Conservation (phyloP, 306 rosid genomes). For the Glycine soja region DNA sequence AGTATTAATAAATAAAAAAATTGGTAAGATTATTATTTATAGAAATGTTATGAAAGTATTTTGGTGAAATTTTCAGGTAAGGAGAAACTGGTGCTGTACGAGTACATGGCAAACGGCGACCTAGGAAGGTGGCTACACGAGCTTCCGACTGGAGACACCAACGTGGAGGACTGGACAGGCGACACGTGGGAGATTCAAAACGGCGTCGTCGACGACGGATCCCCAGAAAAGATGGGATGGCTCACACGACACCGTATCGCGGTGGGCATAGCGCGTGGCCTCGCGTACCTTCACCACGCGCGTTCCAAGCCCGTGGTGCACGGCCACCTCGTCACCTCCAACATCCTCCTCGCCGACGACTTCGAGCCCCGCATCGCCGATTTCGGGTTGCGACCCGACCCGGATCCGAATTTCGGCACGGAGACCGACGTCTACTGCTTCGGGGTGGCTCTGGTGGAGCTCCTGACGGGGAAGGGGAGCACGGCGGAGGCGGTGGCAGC, state of each 20-base stretch:
- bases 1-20: too few species aligned
- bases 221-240: conserved; percentile 75
- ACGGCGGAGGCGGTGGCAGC: conserved; percentile 67
- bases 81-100: conserved; percentile 78
- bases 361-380: conserved; percentile 78
- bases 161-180: conserved; percentile 83
- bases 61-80: conserved; percentile 54
- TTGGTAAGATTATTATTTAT: too few species aligned
- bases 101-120: conserved; percentile 89
- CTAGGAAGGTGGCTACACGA: conserved; percentile 88
- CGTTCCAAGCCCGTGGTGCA: conserved; percentile 77
- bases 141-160: conserved; percentile 84
- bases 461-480: conserved; percentile 67
- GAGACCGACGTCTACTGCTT: conserved; percentile 81
- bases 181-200: conserved; percentile 86
- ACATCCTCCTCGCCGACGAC: conserved; percentile 64
- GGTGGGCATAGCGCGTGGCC: conserved; percentile 89
- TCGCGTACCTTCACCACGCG: conserved; percentile 89
- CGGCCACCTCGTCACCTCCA: conserved; percentile 82
- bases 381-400: conserved; percentile 60
- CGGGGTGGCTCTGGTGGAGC: conserved; percentile 78
- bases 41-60: background rate
- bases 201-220: background rate
- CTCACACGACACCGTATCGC: conserved; percentile 83
- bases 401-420: conserved; percentile 21